These are phyloP conservation scores for Boletus vinaceobasis DNA, from an alignment of 768 basidiomycete genomes.

Conservation along the genomic window DNA sequence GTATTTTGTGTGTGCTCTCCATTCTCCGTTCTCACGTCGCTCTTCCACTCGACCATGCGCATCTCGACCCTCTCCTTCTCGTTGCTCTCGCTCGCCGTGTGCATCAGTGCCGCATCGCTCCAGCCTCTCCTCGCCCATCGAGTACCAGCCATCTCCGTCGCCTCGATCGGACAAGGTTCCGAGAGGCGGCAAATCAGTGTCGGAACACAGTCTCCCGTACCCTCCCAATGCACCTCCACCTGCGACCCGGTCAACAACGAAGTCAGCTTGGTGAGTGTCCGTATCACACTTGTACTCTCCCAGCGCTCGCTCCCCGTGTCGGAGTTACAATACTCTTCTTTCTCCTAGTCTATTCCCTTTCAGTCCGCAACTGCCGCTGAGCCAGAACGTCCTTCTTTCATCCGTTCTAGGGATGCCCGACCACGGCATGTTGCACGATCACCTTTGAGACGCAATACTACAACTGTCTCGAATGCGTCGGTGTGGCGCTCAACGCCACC, in stretches of 20 bases:
- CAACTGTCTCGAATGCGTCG: constrained; percentile 42
- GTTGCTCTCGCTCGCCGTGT: constrained; percentile 2
- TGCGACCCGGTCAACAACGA: constrained; percentile 26
- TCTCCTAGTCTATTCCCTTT: background rate
- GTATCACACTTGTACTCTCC: background rate
- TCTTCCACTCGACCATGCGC: constrained; percentile 14
- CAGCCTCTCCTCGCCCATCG: constrained; percentile 1
- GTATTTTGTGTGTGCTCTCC: background rate
- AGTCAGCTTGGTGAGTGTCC: constrained; percentile 18
- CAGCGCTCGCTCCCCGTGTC: background rate
- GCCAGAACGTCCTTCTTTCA: background rate
- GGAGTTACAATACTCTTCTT: constrained; percentile 1
- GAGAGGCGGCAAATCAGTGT: constrained; percentile 20
- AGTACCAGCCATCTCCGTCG: background rate
- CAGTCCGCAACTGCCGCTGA: background rate
- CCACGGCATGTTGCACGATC: constrained; percentile 37
- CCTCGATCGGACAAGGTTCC: background rate
- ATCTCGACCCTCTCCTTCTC: background rate
- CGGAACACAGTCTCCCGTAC: constrained; percentile 8
- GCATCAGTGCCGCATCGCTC: background rate
- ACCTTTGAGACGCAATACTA: constrained; percentile 39
- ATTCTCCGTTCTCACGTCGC: constrained; percentile 1
- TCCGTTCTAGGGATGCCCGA: constrained; percentile 25
- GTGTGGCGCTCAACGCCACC: constrained; percentile 18
- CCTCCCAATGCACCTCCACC: constrained; percentile 22